phyloP scores from a whole-genome alignment of 345 rosid genomes.

The Cardamine resedifolia region DNA sequence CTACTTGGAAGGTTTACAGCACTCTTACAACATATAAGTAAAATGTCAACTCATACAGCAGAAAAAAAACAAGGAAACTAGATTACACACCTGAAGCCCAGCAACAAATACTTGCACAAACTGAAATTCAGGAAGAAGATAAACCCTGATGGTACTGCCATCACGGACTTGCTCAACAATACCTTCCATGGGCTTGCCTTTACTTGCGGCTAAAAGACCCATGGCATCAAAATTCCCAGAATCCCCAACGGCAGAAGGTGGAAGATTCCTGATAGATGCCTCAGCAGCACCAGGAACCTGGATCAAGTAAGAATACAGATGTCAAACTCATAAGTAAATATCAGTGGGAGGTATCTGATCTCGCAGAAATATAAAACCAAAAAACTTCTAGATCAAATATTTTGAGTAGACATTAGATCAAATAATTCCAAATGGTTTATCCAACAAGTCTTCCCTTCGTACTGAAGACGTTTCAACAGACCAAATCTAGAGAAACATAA shows the following conservation, averaged over 20 bases:
- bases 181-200: constrained; percentile 84
- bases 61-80: not conserved
- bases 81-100: constrained; percentile 73
- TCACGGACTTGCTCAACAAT: constrained; percentile 97
- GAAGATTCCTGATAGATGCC: constrained; percentile 77
- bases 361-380: constrained; percentile 4
- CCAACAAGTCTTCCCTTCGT: not conserved
- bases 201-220: constrained; percentile 75
- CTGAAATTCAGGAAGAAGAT: constrained; percentile 96
- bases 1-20: constrained; percentile 38
- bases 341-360: not conserved
- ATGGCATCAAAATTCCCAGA: constrained; percentile 77
- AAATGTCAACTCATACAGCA: not conserved
- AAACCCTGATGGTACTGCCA: constrained; percentile 86
- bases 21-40: constrained; percentile 15
- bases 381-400: not conserved
- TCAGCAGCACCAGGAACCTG: constrained; percentile 84
- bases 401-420: not conserved
- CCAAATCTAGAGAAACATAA: not conserved
- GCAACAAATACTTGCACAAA: constrained; percentile 97
- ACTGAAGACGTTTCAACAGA: constrained; percentile 3
- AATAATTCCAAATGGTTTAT: not conserved
- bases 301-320: not conserved
- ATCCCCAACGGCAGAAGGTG: constrained; percentile 95
- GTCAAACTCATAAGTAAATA: constrained; percentile 11